These are phyloP conservation scores for Piromyces finnis DNA, from an alignment of 192 early-diverging fungal species.

Conservation along the genomic window DNA sequence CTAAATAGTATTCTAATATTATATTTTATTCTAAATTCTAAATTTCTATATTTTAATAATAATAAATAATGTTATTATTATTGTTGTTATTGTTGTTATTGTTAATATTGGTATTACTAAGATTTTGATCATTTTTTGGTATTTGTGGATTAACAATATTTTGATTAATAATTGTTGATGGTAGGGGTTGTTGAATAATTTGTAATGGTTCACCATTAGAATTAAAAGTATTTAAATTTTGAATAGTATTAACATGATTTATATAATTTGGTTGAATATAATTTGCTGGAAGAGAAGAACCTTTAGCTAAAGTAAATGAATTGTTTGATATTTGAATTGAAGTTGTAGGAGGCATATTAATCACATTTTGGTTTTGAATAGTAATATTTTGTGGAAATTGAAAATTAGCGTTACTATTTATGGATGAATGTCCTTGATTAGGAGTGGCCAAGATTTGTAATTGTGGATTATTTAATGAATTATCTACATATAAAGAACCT, in stretches of 20 bases:
- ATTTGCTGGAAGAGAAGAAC: no score
- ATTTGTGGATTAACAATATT: not conserved
- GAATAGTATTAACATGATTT: not conserved
- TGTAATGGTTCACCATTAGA: not conserved
- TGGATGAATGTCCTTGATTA: not conserved
- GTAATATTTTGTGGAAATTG: no score
- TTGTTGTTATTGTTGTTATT: no score
- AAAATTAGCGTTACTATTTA: not conserved
- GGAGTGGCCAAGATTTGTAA: no score
- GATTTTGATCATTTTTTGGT: not conserved
- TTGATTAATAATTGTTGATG: not conserved
- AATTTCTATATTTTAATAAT: no score
- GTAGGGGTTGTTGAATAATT: not conserved
- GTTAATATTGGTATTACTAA: not conserved
- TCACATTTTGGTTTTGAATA: not conserved
- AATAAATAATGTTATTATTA: not conserved
- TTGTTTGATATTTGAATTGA: not conserved
- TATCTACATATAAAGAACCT: no score
- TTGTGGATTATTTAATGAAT: no score
- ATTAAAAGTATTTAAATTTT: not conserved
- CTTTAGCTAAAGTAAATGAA: not conserved
- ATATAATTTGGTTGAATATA: not conserved
- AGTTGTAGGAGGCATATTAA: not conserved
- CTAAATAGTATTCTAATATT: no score
- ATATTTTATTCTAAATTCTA: no score